phyloP scores from a whole-genome alignment of 805 yeast species.

The Cyberlindnera xylosilytica region DNA sequence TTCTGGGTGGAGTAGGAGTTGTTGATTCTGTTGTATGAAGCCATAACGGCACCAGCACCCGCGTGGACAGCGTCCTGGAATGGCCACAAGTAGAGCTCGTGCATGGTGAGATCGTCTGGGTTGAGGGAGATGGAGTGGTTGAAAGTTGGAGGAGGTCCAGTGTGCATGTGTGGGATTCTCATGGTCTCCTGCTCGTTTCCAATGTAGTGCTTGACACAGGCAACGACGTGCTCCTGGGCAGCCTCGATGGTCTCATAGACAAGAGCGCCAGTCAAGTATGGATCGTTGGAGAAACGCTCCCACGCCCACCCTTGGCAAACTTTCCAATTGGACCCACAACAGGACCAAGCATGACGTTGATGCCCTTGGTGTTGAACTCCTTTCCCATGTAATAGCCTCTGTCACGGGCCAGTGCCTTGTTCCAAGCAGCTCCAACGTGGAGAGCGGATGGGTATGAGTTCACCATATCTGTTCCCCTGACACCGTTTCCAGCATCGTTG shows the following conservation, averaged over 20 bases:
- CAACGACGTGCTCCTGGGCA: constrained; percentile 5
- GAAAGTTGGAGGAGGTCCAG: background rate
- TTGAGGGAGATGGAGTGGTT: constrained; percentile 5
- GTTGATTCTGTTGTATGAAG: constrained; percentile 11
- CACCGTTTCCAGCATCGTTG: constrained; percentile 10
- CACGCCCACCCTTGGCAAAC: constrained; percentile 9
- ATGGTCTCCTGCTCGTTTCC: constrained; percentile 10
- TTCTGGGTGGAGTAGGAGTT: constrained; percentile 9
- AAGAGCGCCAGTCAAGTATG: constrained; percentile 7
- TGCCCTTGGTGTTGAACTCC: constrained; percentile 8
- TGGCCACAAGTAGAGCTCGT: constrained; percentile 11
- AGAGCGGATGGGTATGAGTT: constrained; percentile 8
- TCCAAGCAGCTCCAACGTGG: constrained; percentile 12
- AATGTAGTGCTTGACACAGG: constrained; percentile 11
- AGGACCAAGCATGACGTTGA: constrained; percentile 8
- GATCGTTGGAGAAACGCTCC: constrained; percentile 12
- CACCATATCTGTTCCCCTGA: constrained; percentile 9
- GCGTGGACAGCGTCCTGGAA: constrained; percentile 8
- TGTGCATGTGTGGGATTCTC: constrained; percentile 7
- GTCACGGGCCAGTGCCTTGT: constrained; percentile 4
- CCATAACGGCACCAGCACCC: constrained; percentile 9
- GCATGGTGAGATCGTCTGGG: constrained; percentile 8
- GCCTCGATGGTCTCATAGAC: constrained; percentile 4
- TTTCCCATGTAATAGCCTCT: constrained; percentile 11
- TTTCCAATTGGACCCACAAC: constrained; percentile 11